These are phyloP conservation scores for Chrysoporthe austroafricana DNA, from an alignment of 2,329 filamentous ascomycete genomes.

Conservation along the genomic window DNA sequence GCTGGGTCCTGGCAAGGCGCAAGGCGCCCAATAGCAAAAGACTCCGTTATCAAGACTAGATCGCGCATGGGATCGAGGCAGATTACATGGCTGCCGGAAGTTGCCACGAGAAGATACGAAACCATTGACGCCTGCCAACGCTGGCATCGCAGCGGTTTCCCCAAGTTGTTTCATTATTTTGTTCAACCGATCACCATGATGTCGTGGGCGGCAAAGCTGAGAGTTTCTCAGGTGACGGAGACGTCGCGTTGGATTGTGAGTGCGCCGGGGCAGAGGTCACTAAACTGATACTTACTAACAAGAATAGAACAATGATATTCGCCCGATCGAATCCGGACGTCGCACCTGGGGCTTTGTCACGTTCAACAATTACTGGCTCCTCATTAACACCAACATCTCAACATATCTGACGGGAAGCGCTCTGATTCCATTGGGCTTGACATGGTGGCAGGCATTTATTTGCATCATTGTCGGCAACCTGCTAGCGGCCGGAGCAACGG, in stretches of 20 bases:
- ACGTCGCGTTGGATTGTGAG: slow-evolving; percentile 4
- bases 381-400: slow-evolving; percentile 51
- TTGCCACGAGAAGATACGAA: neutral
- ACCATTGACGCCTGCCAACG: neutral
- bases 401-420: slow-evolving; percentile 47
- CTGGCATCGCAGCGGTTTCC: neutral
- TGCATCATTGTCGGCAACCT: slow-evolving; percentile 45
- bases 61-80: neutral
- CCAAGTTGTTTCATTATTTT: neutral
- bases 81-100: neutral
- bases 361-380: slow-evolving; percentile 52
- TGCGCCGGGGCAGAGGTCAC: neutral
- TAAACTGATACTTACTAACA: neutral
- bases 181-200: neutral
- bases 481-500: slow-evolving; percentile 44
- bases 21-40: slow-evolving; percentile 35
- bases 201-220: slow-evolving; percentile 5
- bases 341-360: slow-evolving; percentile 48
- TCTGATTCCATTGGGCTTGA: slow-evolving; percentile 46
- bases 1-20: slow-evolving; percentile 3
- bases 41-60: neutral
- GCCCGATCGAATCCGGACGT: slow-evolving; percentile 47
- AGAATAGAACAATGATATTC: slow-evolving; percentile 52
- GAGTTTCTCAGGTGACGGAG: neutral
- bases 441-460: slow-evolving; percentile 49